phyloP scores from a whole-genome alignment of 176 grass and related monocot species.

The Phoenix dactylifera region DNA sequence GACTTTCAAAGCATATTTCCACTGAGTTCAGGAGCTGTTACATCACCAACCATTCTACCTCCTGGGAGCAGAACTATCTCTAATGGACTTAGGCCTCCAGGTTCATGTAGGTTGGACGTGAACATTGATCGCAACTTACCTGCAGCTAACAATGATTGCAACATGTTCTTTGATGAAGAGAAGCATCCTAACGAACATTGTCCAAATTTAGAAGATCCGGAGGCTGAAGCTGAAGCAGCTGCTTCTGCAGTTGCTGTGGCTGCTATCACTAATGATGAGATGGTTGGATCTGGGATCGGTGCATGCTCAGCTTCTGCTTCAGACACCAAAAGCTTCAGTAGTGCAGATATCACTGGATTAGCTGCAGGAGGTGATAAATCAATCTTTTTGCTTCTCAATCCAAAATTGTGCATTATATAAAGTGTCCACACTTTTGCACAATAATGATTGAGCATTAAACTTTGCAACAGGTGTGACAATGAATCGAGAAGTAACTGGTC shows the following conservation, averaged over 20 bases:
- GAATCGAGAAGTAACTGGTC: constrained; percentile 19
- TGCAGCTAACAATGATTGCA: constrained; percentile 26
- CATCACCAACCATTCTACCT: constrained; percentile 61
- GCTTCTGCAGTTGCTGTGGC: constrained; percentile 91
- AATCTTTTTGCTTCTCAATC: too few relatives aligned
- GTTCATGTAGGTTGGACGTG: constrained; percentile 55
- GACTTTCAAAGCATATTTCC: constrained; percentile 17
- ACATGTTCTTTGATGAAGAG: constrained; percentile 44
- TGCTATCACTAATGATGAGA: constrained; percentile 82
- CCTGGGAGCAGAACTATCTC: constrained; percentile 48
- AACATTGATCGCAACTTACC: constrained; percentile 41
- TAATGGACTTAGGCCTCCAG: constrained; percentile 69
- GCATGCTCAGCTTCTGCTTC: constrained; percentile 27
- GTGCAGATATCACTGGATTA: constrained; percentile 35
- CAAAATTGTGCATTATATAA: too few relatives aligned
- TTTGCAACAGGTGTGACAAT: constrained; percentile 26
- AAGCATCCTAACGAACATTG: constrained; percentile 33
- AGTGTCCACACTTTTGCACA: background rate
- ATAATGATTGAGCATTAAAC: background rate
- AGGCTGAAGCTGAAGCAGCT: constrained; percentile 72
- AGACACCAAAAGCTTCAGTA: constrained; percentile 53
- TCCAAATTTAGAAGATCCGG: constrained; percentile 36
- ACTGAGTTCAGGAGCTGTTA: constrained; percentile 61
- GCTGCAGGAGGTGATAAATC: constrained; percentile 46
- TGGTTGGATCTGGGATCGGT: constrained; percentile 30